A percentile compares a stretch with the other conserved stretches of the same genome.
These are phyloP conservation scores for Neotropicomus parvogracilis DNA, from an alignment of 1,284 basidiomycete species.

Conservation along the genomic window DNA sequence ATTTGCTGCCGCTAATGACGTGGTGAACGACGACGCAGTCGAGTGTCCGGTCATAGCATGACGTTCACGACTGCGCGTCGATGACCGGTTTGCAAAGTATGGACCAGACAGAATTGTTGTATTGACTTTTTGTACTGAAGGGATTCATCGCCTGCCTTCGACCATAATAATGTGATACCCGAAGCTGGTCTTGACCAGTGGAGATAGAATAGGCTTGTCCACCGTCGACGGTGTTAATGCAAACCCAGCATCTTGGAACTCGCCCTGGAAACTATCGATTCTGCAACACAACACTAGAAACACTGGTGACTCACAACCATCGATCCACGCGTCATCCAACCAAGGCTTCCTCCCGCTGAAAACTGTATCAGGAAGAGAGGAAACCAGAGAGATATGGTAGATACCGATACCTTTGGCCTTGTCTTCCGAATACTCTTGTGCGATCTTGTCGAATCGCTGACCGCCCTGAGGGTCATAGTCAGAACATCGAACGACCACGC, in stretches of 20 bases:
- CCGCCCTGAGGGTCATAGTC: constrained; percentile 48
- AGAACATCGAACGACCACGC: neutral
- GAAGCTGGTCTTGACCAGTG: constrained; percentile 74
- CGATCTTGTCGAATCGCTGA: constrained; percentile 77
- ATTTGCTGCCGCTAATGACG: constrained; percentile 36
- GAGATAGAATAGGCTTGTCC: constrained; percentile 68
- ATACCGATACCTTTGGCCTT: constrained; percentile 75
- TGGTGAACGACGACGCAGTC: constrained; percentile 38
- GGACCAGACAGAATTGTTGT: constrained; percentile 16
- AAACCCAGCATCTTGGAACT: constrained; percentile 83
- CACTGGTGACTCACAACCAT: constrained; percentile 54
- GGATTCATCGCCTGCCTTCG: constrained; percentile 64
- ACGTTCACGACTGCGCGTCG: constrained; percentile 4
- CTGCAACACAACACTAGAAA: neutral
- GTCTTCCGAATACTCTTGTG: constrained; percentile 83
- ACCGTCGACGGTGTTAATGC: constrained; percentile 71
- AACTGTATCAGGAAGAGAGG: constrained; percentile 7
- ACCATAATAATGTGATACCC: constrained; percentile 91
- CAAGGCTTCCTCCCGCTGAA: constrained; percentile 74
- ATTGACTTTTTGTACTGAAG: constrained; percentile 23
- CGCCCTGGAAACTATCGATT: constrained; percentile 38
- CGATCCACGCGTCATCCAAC: constrained; percentile 80
- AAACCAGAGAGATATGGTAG: neutral
- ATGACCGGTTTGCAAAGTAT: constrained; percentile 3
- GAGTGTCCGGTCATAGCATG: constrained; percentile 22